Evolutionary conservation across 2,329 filamentous ascomycete species (phyloP).

Genomic region (Aspergillus nomiae): DNA sequence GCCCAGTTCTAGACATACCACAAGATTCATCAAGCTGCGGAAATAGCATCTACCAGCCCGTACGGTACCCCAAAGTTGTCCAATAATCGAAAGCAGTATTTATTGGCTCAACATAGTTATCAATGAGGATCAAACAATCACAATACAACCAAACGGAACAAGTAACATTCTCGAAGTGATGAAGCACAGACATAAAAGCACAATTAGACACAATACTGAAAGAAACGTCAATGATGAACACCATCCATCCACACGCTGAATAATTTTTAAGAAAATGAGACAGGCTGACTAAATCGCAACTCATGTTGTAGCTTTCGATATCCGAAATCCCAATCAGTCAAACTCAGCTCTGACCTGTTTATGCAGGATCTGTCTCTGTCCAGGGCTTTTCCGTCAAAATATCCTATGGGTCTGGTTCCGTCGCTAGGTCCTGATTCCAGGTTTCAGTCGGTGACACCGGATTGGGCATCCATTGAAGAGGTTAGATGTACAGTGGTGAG

Average conservation of each 20-base stretch:
- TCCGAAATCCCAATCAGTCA: background rate
- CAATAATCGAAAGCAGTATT: background rate
- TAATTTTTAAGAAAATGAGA: constrained; percentile 1
- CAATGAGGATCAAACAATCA: background rate
- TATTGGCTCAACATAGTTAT: background rate
- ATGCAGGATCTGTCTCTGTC: background rate
- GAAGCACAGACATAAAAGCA: background rate
- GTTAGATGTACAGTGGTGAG: constrained; percentile 4
- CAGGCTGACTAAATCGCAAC: background rate
- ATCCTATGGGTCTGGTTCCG: background rate
- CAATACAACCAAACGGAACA: background rate
- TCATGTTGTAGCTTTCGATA: background rate
- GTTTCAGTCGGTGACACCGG: background rate
- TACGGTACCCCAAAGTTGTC: background rate
- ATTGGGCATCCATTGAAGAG: background rate
- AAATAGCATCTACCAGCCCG: background rate
- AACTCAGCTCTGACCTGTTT: background rate
- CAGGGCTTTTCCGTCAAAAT: background rate
- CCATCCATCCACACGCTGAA: constrained; percentile 6
- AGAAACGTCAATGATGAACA: background rate
- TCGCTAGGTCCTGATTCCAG: background rate
- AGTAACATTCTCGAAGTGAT: constrained; percentile 3
- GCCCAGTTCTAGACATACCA: too few relatives aligned
- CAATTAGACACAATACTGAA: constrained; percentile 6
- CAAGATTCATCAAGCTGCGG: too few relatives aligned